Evolutionary conservation across 306 rosid species (phyloP).

Genomic region (Prunus fruticosa): DNA sequence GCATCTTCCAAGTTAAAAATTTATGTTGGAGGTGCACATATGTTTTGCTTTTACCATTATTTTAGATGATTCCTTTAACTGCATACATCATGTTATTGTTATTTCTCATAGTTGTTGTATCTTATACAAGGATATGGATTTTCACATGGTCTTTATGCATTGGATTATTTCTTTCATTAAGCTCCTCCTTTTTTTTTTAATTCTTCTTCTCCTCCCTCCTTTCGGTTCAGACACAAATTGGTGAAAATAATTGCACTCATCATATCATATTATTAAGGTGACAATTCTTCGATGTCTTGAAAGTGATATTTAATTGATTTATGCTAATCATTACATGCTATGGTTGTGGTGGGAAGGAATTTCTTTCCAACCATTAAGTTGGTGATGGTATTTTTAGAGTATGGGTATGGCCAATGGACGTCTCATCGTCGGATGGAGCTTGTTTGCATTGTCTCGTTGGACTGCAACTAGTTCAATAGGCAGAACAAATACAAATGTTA

Average conservation of each 20-base stretch:
- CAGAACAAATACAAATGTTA: neutral
- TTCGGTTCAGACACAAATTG: neutral
- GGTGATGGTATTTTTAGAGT: neutral
- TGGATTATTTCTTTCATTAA: neutral
- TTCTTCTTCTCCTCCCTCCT: too few species aligned
- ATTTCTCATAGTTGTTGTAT: neutral
- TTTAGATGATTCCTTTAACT: neutral
- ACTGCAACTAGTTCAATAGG: neutral
- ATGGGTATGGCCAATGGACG: neutral
- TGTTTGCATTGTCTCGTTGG: neutral
- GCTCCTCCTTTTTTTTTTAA: too few species aligned
- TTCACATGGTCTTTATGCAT: neutral
- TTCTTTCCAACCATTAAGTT: neutral
- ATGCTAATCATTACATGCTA: neutral
- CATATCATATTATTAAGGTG: neutral
- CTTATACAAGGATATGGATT: neutral
- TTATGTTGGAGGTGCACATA: conserved; percentile 27
- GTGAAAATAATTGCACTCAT: neutral
- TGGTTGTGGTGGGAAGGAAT: neutral
- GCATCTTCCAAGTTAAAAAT: conserved; percentile 4
- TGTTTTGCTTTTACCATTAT: neutral
- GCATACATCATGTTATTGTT: neutral
- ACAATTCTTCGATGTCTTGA: neutral
- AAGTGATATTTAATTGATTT: neutral
- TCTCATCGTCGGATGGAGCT: neutral